A percentile compares a stretch with the other conserved stretches of the same genome.
Evolutionary conservation across 345 rosid genomes (phyloP).

Genomic region (Citrus unshiu): DNA sequence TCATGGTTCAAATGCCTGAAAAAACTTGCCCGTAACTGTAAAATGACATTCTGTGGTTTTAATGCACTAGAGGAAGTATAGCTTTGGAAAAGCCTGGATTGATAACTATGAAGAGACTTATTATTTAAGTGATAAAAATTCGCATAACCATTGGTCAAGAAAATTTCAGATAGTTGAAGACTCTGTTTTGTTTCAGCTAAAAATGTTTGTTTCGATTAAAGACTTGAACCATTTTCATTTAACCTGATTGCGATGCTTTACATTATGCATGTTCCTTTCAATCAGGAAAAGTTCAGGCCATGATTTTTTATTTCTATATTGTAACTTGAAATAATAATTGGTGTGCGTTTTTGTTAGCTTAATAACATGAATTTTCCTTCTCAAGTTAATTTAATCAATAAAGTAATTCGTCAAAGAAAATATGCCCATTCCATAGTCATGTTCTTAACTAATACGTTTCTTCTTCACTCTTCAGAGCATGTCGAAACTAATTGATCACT

Average conservation of each 20-base stretch:
- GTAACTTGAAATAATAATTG: neutral
- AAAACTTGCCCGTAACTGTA: neutral
- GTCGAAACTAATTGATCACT: slow-evolving; percentile 36
- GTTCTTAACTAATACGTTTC: neutral
- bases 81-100: neutral
- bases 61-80: neutral
- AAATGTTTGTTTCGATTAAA: neutral
- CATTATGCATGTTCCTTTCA: neutral
- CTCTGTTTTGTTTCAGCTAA: neutral
- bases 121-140: neutral
- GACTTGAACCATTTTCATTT: neutral
- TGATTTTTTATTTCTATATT: neutral
- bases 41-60: neutral
- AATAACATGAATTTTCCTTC: neutral
- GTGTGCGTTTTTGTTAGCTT: neutral
- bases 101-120: neutral
- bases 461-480: slow-evolving; percentile 39
- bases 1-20: neutral
- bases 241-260: neutral
- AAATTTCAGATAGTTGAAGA: neutral
- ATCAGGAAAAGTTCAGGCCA: neutral
- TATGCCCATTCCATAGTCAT: neutral
- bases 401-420: neutral
- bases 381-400: neutral
- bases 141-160: neutral